Evolutionary conservation across 495 filamentous ascomycete species (phyloP), one percentile per base, ranked within the genome.

Genomic region (Podospora tetraspora): DNA sequence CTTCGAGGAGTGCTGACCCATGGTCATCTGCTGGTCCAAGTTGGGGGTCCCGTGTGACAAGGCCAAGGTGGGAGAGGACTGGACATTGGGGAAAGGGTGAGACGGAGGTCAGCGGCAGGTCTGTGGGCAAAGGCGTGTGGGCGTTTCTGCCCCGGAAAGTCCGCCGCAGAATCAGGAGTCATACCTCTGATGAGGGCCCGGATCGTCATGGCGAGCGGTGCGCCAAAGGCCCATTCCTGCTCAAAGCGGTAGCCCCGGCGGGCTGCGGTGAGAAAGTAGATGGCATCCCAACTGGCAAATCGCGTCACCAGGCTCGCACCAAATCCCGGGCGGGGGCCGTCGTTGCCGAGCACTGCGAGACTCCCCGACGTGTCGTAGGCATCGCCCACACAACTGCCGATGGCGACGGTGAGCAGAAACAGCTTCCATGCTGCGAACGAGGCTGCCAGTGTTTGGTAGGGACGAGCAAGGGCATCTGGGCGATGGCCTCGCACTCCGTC

Each of bases 171-270:
- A 52, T 7, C 43, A 52, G 34, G 24, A 32, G 60, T 69, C 66
- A 63, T 71, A 81, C 80, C 73, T 72, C 69, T 69, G 27, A 74
- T 59, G 37, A 81, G 24, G 52, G 64, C 70, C 21, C 72, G 75
- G 30, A 93, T 76, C 43, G 86, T 63, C 59, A 81, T 78, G 5
- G 89, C 84, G 68, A 89, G 87, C 1, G 87, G 87, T 77, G 83
- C 86, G 23, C 92, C 90, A 80, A 97, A 99, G 1, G 96, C 95
- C 93, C 94, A 98, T 79, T 97, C 93, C 79, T 99, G 96, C 79
- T 99, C 95, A 79, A 90, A 94, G 11, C 89, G 62, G 69, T 97
- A 93, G 24, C 92, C 93, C 34, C 88, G 81, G 65, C 84, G 80
- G 0, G 92, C 88, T 59, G 82, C 77, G 65, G 88, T 85, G 37